Conservation (phyloP, 495 filamentous ascomycete genomes). For the Chaetomidium leptoderma region DNA sequence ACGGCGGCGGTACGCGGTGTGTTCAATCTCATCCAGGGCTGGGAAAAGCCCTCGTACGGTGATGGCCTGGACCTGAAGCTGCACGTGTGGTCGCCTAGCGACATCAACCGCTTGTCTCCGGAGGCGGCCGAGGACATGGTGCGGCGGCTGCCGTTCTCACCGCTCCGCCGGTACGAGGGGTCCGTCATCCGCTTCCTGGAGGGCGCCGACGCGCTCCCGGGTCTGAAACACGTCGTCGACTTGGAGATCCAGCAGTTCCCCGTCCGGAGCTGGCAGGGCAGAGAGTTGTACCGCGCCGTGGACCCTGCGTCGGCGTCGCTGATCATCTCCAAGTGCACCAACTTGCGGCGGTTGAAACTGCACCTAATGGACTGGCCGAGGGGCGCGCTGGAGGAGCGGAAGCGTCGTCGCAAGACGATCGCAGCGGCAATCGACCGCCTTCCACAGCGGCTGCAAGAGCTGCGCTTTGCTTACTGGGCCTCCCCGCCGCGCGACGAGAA, state of each 20-base stretch:
- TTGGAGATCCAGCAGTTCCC: not conserved
- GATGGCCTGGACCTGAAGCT: not conserved
- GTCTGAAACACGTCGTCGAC: not conserved
- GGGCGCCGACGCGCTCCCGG: not conserved
- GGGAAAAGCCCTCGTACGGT: not conserved
- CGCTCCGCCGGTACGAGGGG: not conserved
- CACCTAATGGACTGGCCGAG: conserved; percentile 11
- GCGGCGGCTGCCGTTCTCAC: not conserved
- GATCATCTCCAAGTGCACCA: not conserved
- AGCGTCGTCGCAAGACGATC: conserved; percentile 1
- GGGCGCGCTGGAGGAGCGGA: conserved; percentile 6
- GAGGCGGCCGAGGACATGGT: not conserved
- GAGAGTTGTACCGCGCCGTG: not conserved
- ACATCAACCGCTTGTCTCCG: not conserved
- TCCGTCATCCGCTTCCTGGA: not conserved
- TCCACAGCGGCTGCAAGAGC: not conserved
- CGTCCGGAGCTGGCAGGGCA: not conserved
- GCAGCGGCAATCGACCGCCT: conserved; percentile 1
- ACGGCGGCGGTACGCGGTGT: not conserved
- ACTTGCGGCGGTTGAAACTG: not conserved
- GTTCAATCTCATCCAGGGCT: not conserved
- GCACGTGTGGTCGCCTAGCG: conserved; percentile 4
- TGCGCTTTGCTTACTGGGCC: not conserved
- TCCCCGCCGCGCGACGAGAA: conserved; percentile 10
- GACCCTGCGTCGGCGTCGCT: not conserved